A percentile compares a stretch with the other conserved stretches of the same genome.
Evolutionary conservation across 495 filamentous ascomycete species (phyloP).

Genomic region (Aspergillus olivimuriae): DNA sequence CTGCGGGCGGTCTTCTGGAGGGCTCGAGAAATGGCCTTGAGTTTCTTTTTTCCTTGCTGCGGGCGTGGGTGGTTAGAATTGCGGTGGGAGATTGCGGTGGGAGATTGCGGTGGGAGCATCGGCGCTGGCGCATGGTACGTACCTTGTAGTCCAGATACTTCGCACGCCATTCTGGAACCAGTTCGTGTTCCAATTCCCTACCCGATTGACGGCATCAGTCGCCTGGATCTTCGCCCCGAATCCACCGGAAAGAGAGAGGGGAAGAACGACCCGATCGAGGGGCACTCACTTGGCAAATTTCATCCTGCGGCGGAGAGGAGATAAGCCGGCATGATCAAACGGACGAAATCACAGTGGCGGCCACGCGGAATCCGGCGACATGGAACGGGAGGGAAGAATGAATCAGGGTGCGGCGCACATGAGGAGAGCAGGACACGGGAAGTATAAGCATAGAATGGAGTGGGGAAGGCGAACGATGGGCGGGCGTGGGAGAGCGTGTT

Average conservation of each 20-base stretch:
- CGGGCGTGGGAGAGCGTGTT: no score
- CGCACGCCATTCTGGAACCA: slow-evolving; percentile 86
- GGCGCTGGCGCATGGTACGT: slow-evolving; percentile 1
- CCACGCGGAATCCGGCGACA: no score
- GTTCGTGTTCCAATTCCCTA: slow-evolving; percentile 77
- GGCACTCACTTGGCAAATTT: slow-evolving; percentile 58
- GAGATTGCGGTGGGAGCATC: background rate
- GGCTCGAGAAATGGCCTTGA: slow-evolving; percentile 73
- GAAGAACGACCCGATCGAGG: background rate
- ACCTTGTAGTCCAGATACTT: slow-evolving; percentile 94
- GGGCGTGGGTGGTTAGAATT: background rate
- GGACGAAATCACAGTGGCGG: slow-evolving; percentile 4
- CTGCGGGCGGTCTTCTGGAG: slow-evolving; percentile 54
- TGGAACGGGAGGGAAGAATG: no score
- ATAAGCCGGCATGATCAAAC: slow-evolving; percentile 19
- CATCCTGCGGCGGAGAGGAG: slow-evolving; percentile 34
- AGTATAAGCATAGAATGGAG: no score
- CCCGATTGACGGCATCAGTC: slow-evolving; percentile 5
- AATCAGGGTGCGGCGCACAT: no score
- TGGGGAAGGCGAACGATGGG: no score
- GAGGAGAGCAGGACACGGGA: no score
- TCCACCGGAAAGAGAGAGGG: no score
- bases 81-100: background rate
- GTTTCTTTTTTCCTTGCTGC: slow-evolving; percentile 76
- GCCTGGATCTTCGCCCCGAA: slow-evolving; percentile 2